Evolutionary conservation across 305 asterid genomes (phyloP), one percentile per base, ranked within the genome.

Genomic region (Fraxinus platypoda): DNA sequence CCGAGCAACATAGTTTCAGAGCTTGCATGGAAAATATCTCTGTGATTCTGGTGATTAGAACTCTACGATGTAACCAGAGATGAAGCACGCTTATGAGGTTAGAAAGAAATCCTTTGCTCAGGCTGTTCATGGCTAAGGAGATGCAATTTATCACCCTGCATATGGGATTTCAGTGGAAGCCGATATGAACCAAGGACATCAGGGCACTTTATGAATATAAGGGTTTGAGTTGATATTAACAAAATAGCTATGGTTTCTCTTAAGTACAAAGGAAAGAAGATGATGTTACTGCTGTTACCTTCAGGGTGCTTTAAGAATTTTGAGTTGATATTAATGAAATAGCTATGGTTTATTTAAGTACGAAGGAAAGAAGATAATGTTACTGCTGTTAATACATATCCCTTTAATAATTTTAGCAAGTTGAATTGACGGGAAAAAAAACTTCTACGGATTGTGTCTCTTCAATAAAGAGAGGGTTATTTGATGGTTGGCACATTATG

Each of bases 401-500:
- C 62, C 62, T 52, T 52, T 15, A 52, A 52, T n/a, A 52, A 52
- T 52, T 17, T 52, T 52, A 17, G 23, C 23, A 5, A n/a, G 23
- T 52, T 52, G 23, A 52, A 52, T 1, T 17, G 64, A 54, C 3
- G 1, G 8, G 9, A 12, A 1, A 37, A 68, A 28, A 68, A 11
- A 4, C 21, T 68, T 13, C 2, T 12, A 26, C 17, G 8, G 43
- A 68, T 33, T 78, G 25, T 76, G 3, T 41, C 8, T 25, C 23
- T 59, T 35, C 30, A 26, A 23, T 6, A 64, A 57, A 46, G 12
- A 70, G 46, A 25, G 38, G 57, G 8, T 68, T 41, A 30, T 68
- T 71, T 79, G 49, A 68, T 70, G 57, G 28, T 30, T 66, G 78
- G 37, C 46, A 25, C 62, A 70, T 76, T 68, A 52, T 84, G n/a